Percentiles rank a stretch among this genome's conserved stretches.
Conservation (phyloP, 345 rosid genomes). For the Arabis alpina region DNA sequence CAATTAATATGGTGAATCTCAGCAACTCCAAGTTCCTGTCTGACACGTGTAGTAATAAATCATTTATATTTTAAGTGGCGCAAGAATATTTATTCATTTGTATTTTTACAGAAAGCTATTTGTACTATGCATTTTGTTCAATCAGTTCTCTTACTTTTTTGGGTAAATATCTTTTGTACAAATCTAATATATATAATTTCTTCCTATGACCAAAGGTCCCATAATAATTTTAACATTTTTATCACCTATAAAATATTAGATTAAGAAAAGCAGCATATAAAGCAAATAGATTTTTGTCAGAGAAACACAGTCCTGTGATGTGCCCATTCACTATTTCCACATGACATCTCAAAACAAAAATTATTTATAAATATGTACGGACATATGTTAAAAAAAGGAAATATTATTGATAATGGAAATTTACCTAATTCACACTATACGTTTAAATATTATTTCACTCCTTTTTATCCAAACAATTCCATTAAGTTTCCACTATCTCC, state of each 20-base stretch:
- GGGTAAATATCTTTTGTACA: conserved; percentile 36
- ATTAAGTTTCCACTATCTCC: conserved; percentile 42
- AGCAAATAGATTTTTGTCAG: conserved; percentile 36
- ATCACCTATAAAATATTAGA: conserved; percentile 9
- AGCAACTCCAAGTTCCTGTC: conserved; percentile 41
- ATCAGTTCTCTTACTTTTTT: conserved; percentile 23
- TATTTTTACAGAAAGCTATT: conserved; percentile 32
- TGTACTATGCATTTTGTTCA: conserved; percentile 40
- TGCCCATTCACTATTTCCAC: conserved; percentile 29
- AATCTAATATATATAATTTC: conserved; percentile 2
- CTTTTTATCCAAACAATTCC: conserved; percentile 39
- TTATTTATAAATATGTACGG: conserved; percentile 31
- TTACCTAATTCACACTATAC: conserved; percentile 41
- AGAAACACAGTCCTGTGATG: conserved; percentile 36
- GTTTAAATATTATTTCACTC: conserved; percentile 32
- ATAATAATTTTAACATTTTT: background rate
- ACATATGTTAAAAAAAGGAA: conserved; percentile 36
- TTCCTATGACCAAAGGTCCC: conserved; percentile 33
- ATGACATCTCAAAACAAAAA: conserved; percentile 24
- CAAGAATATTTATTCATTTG: conserved; percentile 2
- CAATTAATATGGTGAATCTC: conserved; percentile 33
- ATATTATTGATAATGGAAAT: conserved; percentile 38
- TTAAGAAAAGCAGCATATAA: conserved; percentile 25
- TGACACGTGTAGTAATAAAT: conserved; percentile 38
- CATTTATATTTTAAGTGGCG: background rate